Evolutionary conservation across 768 basidiomycete genomes (phyloP), one percentile per base, ranked within the genome.

Genomic region (Lentinus brumalis): DNA sequence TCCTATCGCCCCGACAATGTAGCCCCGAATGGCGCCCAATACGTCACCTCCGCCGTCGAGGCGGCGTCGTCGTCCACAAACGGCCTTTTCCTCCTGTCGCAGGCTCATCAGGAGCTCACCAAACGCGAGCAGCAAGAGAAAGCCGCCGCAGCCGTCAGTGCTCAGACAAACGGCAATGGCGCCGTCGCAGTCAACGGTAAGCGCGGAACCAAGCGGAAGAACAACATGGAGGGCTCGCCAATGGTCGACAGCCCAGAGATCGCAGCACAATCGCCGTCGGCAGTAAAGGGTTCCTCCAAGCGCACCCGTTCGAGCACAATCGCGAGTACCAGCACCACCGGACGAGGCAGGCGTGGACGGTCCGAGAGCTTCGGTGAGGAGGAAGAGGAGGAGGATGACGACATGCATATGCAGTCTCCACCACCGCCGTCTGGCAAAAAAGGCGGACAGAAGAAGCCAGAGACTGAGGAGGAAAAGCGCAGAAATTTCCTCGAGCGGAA

Each of bases 381-480:
- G 54, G 71, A 76, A 61, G 71, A 75, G 54, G 74, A 74, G 15
- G 77, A 77, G 12, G 73, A 75, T 0, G 74, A 74, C 3, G 73
- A 74, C 21, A 29, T 44, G 67, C 71, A 57, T 71, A 69, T 61
- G 66, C 57, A n/a, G 46, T 54, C 29, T 18, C 52, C 32, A 42
- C 54, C 41, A 12, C 3, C 57, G 2, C 40, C 16, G 39, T 3
- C 50, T 18, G 5, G 31, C 42, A 71, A 74, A 68, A 63, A 70
- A 55, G 41, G 72, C 53, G 64, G 66, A 31, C 66, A 66, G 55
- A 94, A 91, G 75, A 94, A 89, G 70, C 91, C 90, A 26, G 94
- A 97, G 80, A 98, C 96, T 0, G 97, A 99, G 73, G 97, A 98
- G 74, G 97, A 98, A 72, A 99, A 99, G 76, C 82, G 97, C 44